Evolutionary conservation across 495 filamentous ascomycete genomes (phyloP).

Genomic region (Bryoglossum gracile): DNA sequence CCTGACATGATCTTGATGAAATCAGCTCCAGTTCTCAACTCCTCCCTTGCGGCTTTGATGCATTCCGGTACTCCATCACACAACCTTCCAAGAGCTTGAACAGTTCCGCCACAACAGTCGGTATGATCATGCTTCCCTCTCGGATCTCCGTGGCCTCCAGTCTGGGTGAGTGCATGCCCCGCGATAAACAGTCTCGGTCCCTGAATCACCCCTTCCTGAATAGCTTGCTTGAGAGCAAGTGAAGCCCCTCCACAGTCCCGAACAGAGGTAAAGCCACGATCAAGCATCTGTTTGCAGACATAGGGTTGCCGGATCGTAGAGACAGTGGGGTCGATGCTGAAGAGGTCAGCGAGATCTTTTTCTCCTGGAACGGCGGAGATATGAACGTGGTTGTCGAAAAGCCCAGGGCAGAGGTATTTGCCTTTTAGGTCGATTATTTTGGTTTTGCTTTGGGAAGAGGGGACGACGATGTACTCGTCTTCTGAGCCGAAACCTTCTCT

Average conservation of each 20-base stretch:
- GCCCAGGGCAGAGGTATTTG: slow-evolving; percentile 44
- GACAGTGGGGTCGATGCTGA: slow-evolving; percentile 35
- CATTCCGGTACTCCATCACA: slow-evolving; percentile 47
- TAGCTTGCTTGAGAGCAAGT: slow-evolving; percentile 42
- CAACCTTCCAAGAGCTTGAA: slow-evolving; percentile 31
- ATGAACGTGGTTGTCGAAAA: slow-evolving; percentile 56
- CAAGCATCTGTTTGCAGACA: slow-evolving; percentile 40
- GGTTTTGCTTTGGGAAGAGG: background rate
- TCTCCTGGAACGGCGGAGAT: slow-evolving; percentile 25
- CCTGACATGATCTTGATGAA: slow-evolving; percentile 54
- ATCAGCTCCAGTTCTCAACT: slow-evolving; percentile 44
- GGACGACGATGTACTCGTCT: background rate
- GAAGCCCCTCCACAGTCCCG: slow-evolving; percentile 47
- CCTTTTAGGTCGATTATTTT: slow-evolving; percentile 33
- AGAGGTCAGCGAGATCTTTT: slow-evolving; percentile 3
- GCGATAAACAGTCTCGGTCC: slow-evolving; percentile 37
- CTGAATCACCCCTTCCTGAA: slow-evolving; percentile 41
- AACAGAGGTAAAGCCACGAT: slow-evolving; percentile 45
- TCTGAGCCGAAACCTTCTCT: no score
- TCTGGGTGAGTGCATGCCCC: slow-evolving; percentile 38
- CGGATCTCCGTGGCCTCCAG: slow-evolving; percentile 49
- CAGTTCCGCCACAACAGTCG: slow-evolving; percentile 38
- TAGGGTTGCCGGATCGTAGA: slow-evolving; percentile 37
- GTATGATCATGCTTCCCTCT: slow-evolving; percentile 31
- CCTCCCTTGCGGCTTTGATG: slow-evolving; percentile 41